Percentiles rank a stretch among this genome's conserved stretches.
Evolutionary conservation across 1,284 basidiomycete species (phyloP).

Genomic region (Sporisorium sorghi): DNA sequence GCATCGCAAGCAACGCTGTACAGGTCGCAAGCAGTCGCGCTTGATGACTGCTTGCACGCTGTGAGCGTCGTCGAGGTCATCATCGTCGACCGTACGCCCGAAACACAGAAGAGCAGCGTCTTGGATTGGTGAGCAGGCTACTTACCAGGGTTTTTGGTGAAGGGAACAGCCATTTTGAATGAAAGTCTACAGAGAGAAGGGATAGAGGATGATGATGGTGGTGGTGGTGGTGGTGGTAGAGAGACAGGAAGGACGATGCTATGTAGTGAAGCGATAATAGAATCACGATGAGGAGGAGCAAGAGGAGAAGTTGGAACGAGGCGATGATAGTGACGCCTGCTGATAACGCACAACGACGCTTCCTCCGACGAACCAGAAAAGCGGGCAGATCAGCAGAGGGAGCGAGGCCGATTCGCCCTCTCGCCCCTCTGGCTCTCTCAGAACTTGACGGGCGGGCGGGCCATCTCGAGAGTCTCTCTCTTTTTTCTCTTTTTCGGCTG

Average conservation of each 20-base stretch:
- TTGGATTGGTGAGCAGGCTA: constrained; percentile 9
- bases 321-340: constrained; percentile 13
- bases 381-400: background rate
- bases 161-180: constrained; percentile 57
- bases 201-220: constrained; percentile 5
- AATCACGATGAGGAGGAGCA: background rate
- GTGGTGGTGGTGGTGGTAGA: constrained; percentile 17
- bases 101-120: background rate
- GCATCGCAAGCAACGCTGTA: background rate
- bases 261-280: background rate
- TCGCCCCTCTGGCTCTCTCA: no score
- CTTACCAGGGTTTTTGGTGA: constrained; percentile 59
- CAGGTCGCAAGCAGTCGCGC: background rate
- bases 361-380: no score
- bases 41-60: background rate
- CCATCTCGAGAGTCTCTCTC: background rate
- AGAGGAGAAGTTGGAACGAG: constrained; percentile 30
- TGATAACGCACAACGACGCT: constrained; percentile 31
- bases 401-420: constrained; percentile 12
- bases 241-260: constrained; percentile 12
- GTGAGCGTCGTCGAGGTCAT: no score
- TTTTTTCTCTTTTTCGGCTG: background rate
- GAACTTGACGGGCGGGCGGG: constrained; percentile 2
- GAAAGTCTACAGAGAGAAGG: constrained; percentile 21
- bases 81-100: constrained; percentile 12